Conservation (phyloP, 2,329 filamentous ascomycete genomes). For the Fusarium chlamydosporum region DNA sequence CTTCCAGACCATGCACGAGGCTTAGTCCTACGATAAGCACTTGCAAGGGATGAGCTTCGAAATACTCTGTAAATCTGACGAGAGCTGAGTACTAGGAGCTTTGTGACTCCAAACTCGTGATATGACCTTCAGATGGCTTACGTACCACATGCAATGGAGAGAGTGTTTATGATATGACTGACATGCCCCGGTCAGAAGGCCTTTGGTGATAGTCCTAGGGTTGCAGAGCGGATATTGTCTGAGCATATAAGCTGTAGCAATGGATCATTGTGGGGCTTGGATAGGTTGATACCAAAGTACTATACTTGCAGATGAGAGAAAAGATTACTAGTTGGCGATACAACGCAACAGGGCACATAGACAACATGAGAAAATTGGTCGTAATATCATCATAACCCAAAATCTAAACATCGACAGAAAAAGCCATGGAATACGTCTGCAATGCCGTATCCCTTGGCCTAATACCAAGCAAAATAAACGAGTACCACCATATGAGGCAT, state of each 20-base stretch:
- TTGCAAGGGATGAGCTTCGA: conserved; percentile 39
- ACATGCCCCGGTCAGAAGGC: conserved; percentile 7
- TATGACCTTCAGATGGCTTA: conserved; percentile 21
- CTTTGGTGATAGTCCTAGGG: neutral
- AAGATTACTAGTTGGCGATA: neutral
- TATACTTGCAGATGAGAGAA: neutral
- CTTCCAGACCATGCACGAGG: conserved; percentile 12
- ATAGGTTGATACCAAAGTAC: neutral
- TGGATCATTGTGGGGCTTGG: conserved; percentile 20
- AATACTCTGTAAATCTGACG: conserved; percentile 48
- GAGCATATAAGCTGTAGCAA: neutral
- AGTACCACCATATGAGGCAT: conserved; percentile 41
- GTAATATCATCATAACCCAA: conserved; percentile 44
- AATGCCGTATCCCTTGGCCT: conserved; percentile 30
- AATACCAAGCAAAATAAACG: conserved; percentile 23
- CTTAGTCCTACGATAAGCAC: conserved; percentile 48
- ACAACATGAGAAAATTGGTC: conserved; percentile 19
- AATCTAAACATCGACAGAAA: conserved; percentile 35
- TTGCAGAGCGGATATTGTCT: neutral
- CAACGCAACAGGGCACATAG: neutral
- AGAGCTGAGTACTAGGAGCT: conserved; percentile 32
- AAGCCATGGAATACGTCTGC: conserved; percentile 31
- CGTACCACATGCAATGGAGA: conserved; percentile 7
- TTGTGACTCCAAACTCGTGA: conserved; percentile 28
- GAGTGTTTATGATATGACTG: conserved; percentile 5